phyloP scores from a whole-genome alignment of 768 basidiomycete genomes.

The Terana coerulea region DNA sequence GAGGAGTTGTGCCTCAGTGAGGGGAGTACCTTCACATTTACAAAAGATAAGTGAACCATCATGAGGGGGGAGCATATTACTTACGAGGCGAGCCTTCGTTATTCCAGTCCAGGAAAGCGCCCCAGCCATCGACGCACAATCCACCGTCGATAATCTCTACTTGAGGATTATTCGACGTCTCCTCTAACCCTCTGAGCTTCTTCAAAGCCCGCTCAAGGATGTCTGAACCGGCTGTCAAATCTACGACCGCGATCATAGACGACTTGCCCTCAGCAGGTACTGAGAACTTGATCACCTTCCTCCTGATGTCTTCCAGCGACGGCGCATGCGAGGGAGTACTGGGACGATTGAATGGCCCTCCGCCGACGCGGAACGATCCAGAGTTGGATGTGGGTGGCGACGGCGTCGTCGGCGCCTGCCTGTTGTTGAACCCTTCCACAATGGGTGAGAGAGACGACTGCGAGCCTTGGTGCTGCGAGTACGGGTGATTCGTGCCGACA shows the following conservation, averaged over 20 bases:
- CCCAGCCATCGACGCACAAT: slow-evolving; percentile 86
- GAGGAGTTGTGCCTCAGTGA: slow-evolving; percentile 79
- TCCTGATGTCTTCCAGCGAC: slow-evolving; percentile 73
- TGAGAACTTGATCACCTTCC: slow-evolving; percentile 85
- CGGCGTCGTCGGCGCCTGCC: slow-evolving; percentile 32
- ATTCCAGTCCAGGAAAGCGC: slow-evolving; percentile 67
- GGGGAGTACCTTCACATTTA: slow-evolving; percentile 61
- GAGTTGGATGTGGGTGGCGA: slow-evolving; percentile 40
- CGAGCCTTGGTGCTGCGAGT: slow-evolving; percentile 30
- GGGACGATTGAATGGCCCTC: slow-evolving; percentile 53
- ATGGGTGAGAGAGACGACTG: slow-evolving; percentile 62
- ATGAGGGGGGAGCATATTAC: slow-evolving; percentile 25
- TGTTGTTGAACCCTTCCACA: slow-evolving; percentile 53
- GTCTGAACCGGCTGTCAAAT: slow-evolving; percentile 79
- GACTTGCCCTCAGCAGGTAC: slow-evolving; percentile 76
- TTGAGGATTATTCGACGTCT: slow-evolving; percentile 37
- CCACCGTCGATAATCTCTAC: slow-evolving; percentile 72
- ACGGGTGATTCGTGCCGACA: slow-evolving; percentile 50
- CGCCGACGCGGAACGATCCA: slow-evolving; percentile 48
- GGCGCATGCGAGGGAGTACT: slow-evolving; percentile 40
- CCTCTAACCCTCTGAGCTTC: slow-evolving; percentile 62
- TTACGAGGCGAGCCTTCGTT: slow-evolving; percentile 48
- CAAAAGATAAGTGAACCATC: background rate
- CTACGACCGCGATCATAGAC: slow-evolving; percentile 68
- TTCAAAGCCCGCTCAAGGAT: slow-evolving; percentile 85